Evolutionary conservation across 306 rosid genomes (phyloP).

Genomic region (Castanospermum australe): DNA sequence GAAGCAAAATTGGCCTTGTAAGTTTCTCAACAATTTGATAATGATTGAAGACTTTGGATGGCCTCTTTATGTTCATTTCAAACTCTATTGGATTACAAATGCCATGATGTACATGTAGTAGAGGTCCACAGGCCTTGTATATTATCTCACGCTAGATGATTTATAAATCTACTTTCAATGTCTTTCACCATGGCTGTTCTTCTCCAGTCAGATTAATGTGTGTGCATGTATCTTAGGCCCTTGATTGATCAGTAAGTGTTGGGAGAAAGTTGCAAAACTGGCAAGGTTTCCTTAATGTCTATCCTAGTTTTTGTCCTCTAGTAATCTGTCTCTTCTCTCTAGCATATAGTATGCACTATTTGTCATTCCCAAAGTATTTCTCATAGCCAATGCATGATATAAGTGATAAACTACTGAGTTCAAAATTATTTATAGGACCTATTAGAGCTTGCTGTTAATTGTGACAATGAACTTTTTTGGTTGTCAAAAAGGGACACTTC

Average conservation of each 20-base stretch:
- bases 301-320: neutral
- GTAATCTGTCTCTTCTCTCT: neutral
- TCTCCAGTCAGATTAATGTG: neutral
- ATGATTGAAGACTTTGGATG: constrained; percentile 2
- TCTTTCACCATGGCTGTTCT: neutral
- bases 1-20: constrained; percentile 10
- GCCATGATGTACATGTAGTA: neutral
- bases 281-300: neutral
- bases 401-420: neutral
- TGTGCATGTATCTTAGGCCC: constrained; percentile 8
- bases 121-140: neutral
- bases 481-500: neutral
- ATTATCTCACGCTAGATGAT: neutral
- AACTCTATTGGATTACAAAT: constrained; percentile 3
- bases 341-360: neutral
- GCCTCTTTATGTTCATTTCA: constrained; percentile 1
- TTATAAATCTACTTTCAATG: neutral
- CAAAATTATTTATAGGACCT: neutral
- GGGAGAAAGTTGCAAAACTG: neutral
- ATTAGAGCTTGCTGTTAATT: neutral
- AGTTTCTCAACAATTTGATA: neutral
- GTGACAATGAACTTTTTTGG: neutral
- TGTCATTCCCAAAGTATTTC: neutral
- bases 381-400: neutral
- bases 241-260: neutral